Evolutionary conservation across 768 basidiomycete genomes (phyloP), one percentile per base, ranked within the genome.

Genomic region (Mycena metata): DNA sequence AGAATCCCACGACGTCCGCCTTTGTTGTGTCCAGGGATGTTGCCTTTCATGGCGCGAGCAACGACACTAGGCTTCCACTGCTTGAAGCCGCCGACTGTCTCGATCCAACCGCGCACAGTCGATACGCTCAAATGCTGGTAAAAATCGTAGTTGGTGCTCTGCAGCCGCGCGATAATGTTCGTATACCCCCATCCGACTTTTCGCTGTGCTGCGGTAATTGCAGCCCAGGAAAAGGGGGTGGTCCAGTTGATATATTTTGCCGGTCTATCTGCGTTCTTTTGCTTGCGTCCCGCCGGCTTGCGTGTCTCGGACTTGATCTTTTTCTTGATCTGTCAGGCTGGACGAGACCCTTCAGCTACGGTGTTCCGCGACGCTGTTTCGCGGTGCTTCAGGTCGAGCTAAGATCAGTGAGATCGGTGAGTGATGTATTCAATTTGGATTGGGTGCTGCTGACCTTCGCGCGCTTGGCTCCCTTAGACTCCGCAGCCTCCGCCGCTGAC

Each of bases 201-300:
- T 19, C 33, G n/a, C 52, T 51, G 54, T 13, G 61, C 67, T 4
- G 46, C 39, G 4, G 26, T 26, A 30, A 69, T 69, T 9, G 50
- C 45, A n/a, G 54, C 33, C 67, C 67, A 69, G 46, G 60, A 52
- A 47, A 69, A 69, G 19, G 63, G 62, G 5, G 42, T 64, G 1
- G 24, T 16, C 67, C 67, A 69, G 24, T 69, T 69, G 16, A 62
- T 26, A 23, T 68, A 56, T 60, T 60, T 66, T 23, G 62, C 62
- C 41, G 45, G 56, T 23, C 56, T 55, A n/a, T 24, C 23, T 16
- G 64, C 12, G 11, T 57, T 59, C 47, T 66, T 66, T 17, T 45
- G 10, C 50, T 66, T 66, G 52, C 60, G 54, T 9, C 67, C 67
- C 9, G 45, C 30, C 1, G 67, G 55, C 17, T 62, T 42, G 26